phyloP scores from a whole-genome alignment of 73 alveolate species.

The Symbiodinium natans region DNA sequence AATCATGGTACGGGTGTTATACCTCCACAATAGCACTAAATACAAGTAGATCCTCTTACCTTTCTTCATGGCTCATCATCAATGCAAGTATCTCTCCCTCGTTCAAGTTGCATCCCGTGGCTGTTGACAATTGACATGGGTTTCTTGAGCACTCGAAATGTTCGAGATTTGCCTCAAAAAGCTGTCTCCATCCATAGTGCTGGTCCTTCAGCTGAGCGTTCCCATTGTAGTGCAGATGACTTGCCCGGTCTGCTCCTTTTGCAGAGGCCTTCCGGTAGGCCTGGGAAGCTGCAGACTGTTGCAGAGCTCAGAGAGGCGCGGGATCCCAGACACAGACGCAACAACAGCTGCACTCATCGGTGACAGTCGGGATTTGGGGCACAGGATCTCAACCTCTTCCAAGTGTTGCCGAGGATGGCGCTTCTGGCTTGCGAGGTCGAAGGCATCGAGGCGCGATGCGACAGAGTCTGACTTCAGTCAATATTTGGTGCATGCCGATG shows the following conservation, averaged over 20 bases:
- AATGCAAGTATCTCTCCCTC: too few species aligned
- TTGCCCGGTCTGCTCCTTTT: background rate
- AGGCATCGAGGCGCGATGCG: slow-evolving; percentile 50
- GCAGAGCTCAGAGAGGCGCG: slow-evolving; percentile 41
- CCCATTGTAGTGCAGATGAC: background rate
- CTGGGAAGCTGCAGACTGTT: slow-evolving; percentile 41
- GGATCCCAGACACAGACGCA: background rate
- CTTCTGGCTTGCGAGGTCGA: slow-evolving; percentile 74
- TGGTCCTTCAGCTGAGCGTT: background rate
- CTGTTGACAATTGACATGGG: too few species aligned
- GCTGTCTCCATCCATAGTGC: background rate
- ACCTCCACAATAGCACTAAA: too few species aligned
- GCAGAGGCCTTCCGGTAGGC: slow-evolving; percentile 56
- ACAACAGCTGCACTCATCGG: background rate
- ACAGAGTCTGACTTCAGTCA: too few species aligned
- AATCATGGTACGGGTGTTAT: too few species aligned
- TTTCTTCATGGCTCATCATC: too few species aligned
- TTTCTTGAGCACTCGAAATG: too few species aligned
- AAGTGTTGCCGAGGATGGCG: slow-evolving; percentile 33
- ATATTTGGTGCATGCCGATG: too few species aligned
- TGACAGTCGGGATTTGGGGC: background rate
- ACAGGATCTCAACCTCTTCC: background rate
- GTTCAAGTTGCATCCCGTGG: too few species aligned
- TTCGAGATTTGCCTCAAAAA: too few species aligned
- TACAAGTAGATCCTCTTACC: too few species aligned